These are phyloP conservation scores for Trichocomaceae sp. DNA, from an alignment of 2,329 filamentous ascomycete species.

Conservation along the genomic window DNA sequence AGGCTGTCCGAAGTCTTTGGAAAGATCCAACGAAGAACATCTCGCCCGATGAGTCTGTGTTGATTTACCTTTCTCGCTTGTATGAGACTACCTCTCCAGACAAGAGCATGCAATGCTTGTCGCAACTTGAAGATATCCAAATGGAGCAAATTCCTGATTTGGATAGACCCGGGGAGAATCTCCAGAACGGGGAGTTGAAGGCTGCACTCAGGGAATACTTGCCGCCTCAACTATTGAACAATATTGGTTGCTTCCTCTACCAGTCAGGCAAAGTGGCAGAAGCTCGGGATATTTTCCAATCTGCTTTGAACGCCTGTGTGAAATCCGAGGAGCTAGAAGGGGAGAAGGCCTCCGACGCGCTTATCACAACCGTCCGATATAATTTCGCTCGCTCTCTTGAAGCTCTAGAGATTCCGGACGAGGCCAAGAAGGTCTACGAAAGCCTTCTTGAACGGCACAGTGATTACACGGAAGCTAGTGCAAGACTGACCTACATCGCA, in stretches of 20 bases:
- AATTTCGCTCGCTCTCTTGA: conserved; percentile 94
- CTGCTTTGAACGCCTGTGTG: conserved; percentile 81
- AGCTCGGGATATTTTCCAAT: conserved; percentile 83
- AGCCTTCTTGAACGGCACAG: conserved; percentile 74
- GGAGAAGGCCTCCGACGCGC: conserved; percentile 74
- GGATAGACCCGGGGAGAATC: conserved; percentile 55
- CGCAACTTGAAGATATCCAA: conserved; percentile 87
- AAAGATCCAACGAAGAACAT: conserved; percentile 85
- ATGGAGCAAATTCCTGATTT: conserved; percentile 68
- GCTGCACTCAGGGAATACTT: conserved; percentile 67
- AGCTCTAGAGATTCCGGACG: conserved; percentile 68
- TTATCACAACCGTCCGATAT: conserved; percentile 94
- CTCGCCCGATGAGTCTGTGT: conserved; percentile 72
- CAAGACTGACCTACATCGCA: conserved; percentile 83
- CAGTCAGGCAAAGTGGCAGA: conserved; percentile 74
- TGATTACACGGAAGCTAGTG: conserved; percentile 88
- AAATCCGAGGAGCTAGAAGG: conserved; percentile 43
- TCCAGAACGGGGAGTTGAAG: conserved; percentile 53
- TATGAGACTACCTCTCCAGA: conserved; percentile 83
- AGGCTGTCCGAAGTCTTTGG: conserved; percentile 80
- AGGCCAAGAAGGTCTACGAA: conserved; percentile 84
- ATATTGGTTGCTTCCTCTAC: conserved; percentile 93
- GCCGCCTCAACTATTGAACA: conserved; percentile 88
- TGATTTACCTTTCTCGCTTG: conserved; percentile 83
- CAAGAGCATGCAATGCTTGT: conserved; percentile 83